A percentile compares a stretch with the other conserved stretches of the same genome.
These are phyloP conservation scores for Aspergillus fischeri DNA, from an alignment of 2,329 filamentous ascomycete genomes.

Conservation along the genomic window DNA sequence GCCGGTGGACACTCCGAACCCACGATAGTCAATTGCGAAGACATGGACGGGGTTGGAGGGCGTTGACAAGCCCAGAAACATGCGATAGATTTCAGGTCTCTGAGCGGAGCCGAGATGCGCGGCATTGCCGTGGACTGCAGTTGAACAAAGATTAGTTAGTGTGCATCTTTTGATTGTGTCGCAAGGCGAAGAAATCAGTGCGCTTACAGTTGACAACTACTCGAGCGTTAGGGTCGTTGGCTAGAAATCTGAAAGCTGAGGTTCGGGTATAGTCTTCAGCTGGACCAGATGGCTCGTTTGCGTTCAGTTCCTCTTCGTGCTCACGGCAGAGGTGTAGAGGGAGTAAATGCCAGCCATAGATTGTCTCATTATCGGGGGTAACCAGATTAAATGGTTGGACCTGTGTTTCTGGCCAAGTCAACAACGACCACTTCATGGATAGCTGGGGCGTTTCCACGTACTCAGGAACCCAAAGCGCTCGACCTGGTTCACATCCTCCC, in stretches of 20 bases:
- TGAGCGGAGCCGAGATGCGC: conserved; percentile 77
- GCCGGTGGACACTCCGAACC: conserved; percentile 79
- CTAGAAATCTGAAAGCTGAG: conserved; percentile 49
- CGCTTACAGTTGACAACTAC: conserved; percentile 54
- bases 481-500: conserved; percentile 69
- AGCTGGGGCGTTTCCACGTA: conserved; percentile 38
- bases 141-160: conserved; percentile 8
- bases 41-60: conserved; percentile 64
- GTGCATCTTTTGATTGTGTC: neutral
- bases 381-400: conserved; percentile 77
- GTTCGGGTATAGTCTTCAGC: conserved; percentile 45
- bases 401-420: conserved; percentile 63
- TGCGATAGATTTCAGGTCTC: conserved; percentile 73
- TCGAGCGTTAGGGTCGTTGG: conserved; percentile 46
- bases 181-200: neutral
- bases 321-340: conserved; percentile 72
- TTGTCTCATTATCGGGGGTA: conserved; percentile 68
- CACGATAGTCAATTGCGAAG: conserved; percentile 85
- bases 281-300: conserved; percentile 52
- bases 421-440: neutral
- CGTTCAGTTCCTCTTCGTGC: conserved; percentile 61
- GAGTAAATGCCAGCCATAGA: conserved; percentile 90
- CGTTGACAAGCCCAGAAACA: conserved; percentile 66
- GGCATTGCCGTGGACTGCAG: conserved; percentile 61
- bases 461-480: conserved; percentile 84